Evolutionary conservation across 2,329 filamentous ascomycete genomes (phyloP).

Genomic region (Leptographium wingfieldii): DNA sequence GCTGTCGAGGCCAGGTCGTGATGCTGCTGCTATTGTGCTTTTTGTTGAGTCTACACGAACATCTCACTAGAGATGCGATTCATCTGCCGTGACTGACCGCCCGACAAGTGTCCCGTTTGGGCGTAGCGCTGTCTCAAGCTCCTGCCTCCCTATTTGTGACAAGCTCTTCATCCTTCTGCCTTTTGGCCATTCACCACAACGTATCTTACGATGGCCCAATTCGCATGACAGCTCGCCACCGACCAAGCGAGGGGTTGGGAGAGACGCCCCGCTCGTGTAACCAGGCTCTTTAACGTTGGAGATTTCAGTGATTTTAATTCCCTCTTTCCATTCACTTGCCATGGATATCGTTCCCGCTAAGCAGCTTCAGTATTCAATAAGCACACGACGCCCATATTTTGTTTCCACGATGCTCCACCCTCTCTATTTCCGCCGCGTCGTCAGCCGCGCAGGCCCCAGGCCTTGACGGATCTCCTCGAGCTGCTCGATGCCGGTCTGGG

Average conservation of each 20-base stretch:
- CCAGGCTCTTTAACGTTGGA: background rate
- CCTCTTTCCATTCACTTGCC: background rate
- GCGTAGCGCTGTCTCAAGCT: background rate
- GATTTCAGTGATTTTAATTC: background rate
- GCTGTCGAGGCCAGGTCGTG: background rate
- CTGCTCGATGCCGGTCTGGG: constrained; percentile 72
- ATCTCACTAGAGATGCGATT: constrained; percentile 1
- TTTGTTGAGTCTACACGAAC: background rate
- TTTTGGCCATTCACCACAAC: too few species aligned
- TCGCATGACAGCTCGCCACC: too few species aligned
- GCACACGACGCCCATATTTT: background rate
- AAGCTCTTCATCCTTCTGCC: too few species aligned
- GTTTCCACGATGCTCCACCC: background rate
- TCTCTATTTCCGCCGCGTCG: constrained; percentile 1
- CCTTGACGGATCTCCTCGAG: constrained; percentile 78
- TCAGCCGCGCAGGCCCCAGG: constrained; percentile 61
- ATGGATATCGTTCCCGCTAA: background rate
- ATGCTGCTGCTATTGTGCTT: background rate
- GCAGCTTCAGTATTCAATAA: background rate
- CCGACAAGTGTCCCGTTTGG: background rate
- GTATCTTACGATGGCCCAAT: too few species aligned
- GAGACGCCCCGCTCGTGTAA: too few species aligned
- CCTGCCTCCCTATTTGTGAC: background rate
- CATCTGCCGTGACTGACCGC: constrained; percentile 8
- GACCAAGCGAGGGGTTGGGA: too few species aligned